phyloP scores from a whole-genome alignment of 164 flowering plant species.

The Nelumbo lutea region DNA sequence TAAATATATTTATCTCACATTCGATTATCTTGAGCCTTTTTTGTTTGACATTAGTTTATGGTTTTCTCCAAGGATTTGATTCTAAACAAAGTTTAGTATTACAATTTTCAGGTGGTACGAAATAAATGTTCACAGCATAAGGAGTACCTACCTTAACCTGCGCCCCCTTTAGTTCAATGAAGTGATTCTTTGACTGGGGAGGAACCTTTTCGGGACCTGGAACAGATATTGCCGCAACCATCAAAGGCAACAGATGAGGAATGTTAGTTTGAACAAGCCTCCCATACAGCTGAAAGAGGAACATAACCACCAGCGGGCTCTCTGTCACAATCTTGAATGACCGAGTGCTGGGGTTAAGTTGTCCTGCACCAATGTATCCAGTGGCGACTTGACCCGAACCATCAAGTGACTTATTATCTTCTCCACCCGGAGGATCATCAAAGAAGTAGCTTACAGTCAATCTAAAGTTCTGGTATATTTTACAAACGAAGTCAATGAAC shows the following conservation, averaged over 20 bases:
- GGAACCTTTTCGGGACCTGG: constrained; percentile 91
- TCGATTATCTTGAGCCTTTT: not conserved
- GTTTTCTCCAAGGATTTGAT: not conserved
- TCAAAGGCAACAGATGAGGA: constrained; percentile 81
- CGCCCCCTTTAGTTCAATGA: constrained; percentile 88
- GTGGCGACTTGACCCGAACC: constrained; percentile 39
- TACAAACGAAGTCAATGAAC: constrained; percentile 90
- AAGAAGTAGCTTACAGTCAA: constrained; percentile 81
- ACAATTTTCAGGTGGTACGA: not conserved
- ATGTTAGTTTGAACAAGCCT: constrained; percentile 92
- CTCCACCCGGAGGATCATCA: constrained; percentile 46
- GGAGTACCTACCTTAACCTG: constrained; percentile 75
- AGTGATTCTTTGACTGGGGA: constrained; percentile 69
- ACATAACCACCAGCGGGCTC: constrained; percentile 97
- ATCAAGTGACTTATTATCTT: constrained; percentile 65
- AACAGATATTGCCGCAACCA: constrained; percentile 93
- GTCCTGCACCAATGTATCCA: constrained; percentile 43
- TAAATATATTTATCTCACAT: too few relatives aligned
- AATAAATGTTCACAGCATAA: not conserved
- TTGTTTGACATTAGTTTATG: not conserved
- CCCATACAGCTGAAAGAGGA: constrained; percentile 79
- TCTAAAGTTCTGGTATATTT: constrained; percentile 82
- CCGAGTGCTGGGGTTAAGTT: constrained; percentile 83
- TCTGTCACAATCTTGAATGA: constrained; percentile 95
- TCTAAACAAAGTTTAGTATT: not conserved